Percentiles rank a stretch among this genome's conserved stretches.
These are phyloP conservation scores for Mortierella sp. DNA, from an alignment of 371 early-diverging fungal species.

Conservation along the genomic window DNA sequence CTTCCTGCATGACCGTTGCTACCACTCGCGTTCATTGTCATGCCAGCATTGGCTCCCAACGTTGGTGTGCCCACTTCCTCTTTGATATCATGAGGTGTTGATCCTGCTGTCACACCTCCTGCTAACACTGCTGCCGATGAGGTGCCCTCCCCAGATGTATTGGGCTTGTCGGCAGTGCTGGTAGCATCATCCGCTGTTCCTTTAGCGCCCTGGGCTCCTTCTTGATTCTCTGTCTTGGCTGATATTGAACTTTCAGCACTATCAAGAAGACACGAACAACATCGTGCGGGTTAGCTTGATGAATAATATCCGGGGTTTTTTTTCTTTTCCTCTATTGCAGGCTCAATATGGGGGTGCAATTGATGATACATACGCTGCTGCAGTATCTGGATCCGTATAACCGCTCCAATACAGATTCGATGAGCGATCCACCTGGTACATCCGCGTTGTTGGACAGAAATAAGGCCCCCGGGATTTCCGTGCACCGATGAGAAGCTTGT, in stretches of 20 bases:
- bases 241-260: constrained; percentile 25
- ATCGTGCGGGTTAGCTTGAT: neutral
- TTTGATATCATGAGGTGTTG: constrained; percentile 18
- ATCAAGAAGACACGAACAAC: neutral
- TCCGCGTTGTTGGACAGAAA: constrained; percentile 44
- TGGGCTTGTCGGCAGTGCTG: constrained; percentile 5
- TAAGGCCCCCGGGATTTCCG: constrained; percentile 48
- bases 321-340: neutral
- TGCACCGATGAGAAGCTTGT: constrained; percentile 49
- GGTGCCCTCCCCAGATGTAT: neutral
- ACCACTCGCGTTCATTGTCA: constrained; percentile 2
- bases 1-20: neutral
- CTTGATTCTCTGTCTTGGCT: constrained; percentile 13
- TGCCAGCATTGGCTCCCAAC: constrained; percentile 3
- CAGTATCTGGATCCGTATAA: constrained; percentile 25
- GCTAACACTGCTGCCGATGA: neutral
- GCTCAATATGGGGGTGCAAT: no score
- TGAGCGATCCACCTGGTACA: constrained; percentile 43
- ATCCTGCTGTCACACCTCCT: constrained; percentile 1
- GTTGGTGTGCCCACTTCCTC: constrained; percentile 25
- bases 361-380: constrained; percentile 26
- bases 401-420: constrained; percentile 50
- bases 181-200: constrained; percentile 1
- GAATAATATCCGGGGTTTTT: neutral
- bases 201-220: neutral